Evolutionary conservation across 2,329 filamentous ascomycete species (phyloP), one percentile per base, ranked within the genome.

Genomic region (Colletotrichum sp.): DNA sequence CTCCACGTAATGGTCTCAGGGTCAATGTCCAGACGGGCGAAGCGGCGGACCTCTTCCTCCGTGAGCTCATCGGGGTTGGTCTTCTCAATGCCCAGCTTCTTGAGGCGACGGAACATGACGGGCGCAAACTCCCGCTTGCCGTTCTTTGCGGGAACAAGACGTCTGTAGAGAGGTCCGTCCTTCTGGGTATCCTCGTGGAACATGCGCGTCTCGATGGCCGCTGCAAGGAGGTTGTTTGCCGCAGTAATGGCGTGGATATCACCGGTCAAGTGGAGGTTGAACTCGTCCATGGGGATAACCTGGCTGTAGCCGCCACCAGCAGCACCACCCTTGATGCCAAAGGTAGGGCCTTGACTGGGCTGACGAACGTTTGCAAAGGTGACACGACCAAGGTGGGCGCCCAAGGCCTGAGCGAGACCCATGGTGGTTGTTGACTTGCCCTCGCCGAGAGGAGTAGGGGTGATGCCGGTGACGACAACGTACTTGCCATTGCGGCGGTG

Each of bases 281-380:
- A 99, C 85, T 99, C 97, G 81, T 99, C 97, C 97, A 99, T 99
- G 75, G 97, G 97, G 81, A 99, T 99, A 82, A 99, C 97, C 85
- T 99, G 97, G 85, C 95, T 98, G 91, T 99, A 99, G 52, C 97
- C 97, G 84, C 97, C 97, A 81, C 97, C 97, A 72, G 97, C 97
- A 75, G 97, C 97, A 81, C 97, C 97, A 78, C 97, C 97, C 90
- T 99, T 99, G 90, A 99, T 99, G 82, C 97, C 97, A 84, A 99
- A 99, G 0, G 97, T 99, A 72, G 97, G 97, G 6, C 97, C 97
- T 87, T 99, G 97, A 81, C 95, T 98, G 67, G 97, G 97, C 84
- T 99, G 97, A 76, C 97, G 93, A 67, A 99, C 97, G 83, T 99
- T 99, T 85, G 97, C 97, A 84, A 99, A 99, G 5, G 94, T 94